A percentile compares a stretch with the other conserved stretches of the same genome.
phyloP scores from a whole-genome alignment of 352 stramenopile species.

The Elongisporangium undulatum region DNA sequence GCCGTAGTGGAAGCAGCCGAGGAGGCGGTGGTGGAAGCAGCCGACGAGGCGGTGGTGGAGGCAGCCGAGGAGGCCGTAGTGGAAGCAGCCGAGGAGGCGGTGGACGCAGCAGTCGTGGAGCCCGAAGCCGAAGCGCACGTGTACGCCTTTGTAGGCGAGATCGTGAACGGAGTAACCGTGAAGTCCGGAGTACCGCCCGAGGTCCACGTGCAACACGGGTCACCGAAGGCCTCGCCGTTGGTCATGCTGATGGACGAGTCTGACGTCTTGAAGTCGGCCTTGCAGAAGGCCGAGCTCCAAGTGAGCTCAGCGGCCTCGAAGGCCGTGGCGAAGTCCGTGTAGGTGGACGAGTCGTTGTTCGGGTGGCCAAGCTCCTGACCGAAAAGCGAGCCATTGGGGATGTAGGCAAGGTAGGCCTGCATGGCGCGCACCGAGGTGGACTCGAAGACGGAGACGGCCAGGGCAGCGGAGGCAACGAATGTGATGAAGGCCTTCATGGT shows the following conservation, averaged over 20 bases:
- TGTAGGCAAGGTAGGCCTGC: constrained; percentile 20
- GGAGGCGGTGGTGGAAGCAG: too few species aligned
- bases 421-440: constrained; percentile 13
- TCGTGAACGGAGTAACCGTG: constrained; percentile 19
- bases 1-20: neutral
- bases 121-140: constrained; percentile 16
- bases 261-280: too few species aligned
- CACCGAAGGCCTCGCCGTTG: constrained; percentile 21
- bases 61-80: constrained; percentile 9
- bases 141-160: constrained; percentile 11
- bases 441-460: constrained; percentile 17
- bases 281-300: constrained; percentile 11
- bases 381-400: constrained; percentile 38
- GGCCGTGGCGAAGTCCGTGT: constrained; percentile 27
- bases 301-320: constrained; percentile 21
- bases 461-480: constrained; percentile 1
- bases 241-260: constrained; percentile 12
- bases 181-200: constrained; percentile 25
- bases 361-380: constrained; percentile 30
- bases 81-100: constrained; percentile 6
- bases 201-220: constrained; percentile 28
- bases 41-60: constrained; percentile 2
- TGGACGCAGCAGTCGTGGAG: constrained; percentile 12
- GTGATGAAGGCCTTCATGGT: constrained; percentile 11
- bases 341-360: constrained; percentile 17